These are phyloP conservation scores for Blastobotrys proliferans DNA, from an alignment of 1,139 yeast genomes.

Conservation along the genomic window DNA sequence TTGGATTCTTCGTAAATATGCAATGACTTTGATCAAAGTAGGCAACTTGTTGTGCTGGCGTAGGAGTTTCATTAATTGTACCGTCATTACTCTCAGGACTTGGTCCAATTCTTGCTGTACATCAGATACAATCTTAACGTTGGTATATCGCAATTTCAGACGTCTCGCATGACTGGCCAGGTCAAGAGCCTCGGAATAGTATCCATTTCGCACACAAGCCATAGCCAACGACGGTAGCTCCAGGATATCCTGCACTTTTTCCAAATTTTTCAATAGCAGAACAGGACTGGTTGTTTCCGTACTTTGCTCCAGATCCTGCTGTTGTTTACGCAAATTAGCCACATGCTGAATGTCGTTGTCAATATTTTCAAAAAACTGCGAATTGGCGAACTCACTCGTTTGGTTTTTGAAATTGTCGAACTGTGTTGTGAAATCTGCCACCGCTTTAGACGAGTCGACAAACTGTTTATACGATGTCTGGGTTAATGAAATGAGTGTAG, in stretches of 20 bases:
- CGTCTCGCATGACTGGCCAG: slow-evolving; percentile 68
- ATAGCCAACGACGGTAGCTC: slow-evolving; percentile 79
- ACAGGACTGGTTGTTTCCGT: slow-evolving; percentile 28
- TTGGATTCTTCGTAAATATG: slow-evolving; percentile 57
- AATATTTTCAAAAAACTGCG: neutral
- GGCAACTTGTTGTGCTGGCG: slow-evolving; percentile 76
- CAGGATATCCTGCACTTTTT: slow-evolving; percentile 67
- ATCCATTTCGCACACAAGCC: slow-evolving; percentile 82
- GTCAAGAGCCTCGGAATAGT: slow-evolving; percentile 85
- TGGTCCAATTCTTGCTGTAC: slow-evolving; percentile 39
- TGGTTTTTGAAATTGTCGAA: slow-evolving; percentile 19
- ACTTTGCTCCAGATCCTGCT: neutral
- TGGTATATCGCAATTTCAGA: slow-evolving; percentile 64
- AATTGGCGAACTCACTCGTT: slow-evolving; percentile 1
- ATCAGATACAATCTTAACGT: slow-evolving; percentile 49
- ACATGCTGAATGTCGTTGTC: slow-evolving; percentile 4
- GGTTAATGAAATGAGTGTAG: slow-evolving; percentile 24
- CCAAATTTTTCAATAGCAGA: slow-evolving; percentile 57
- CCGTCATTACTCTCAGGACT: slow-evolving; percentile 44
- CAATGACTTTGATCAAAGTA: slow-evolving; percentile 69
- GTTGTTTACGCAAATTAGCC: neutral
- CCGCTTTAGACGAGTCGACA: slow-evolving; percentile 19
- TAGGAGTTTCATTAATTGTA: slow-evolving; percentile 56
- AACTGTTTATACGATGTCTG: slow-evolving; percentile 26
- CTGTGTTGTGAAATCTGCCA: slow-evolving; percentile 17